Base-by-base conservation (phyloP, 257 asterid genomes). In the Rauvolfia tetraphylla region DNA sequence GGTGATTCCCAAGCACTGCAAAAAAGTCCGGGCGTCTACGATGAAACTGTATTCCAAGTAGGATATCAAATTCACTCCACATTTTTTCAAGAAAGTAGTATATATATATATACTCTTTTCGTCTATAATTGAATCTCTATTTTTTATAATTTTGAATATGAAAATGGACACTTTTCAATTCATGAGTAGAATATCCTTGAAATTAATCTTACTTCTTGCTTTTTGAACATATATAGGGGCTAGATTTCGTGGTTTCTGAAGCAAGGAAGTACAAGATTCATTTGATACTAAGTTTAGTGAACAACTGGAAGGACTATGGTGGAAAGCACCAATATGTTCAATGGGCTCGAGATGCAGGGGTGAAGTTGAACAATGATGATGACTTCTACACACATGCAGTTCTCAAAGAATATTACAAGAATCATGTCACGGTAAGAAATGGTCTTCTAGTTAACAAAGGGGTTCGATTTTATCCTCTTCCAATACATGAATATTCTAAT, bases 331-430 rank as follows among this genome's bases (percentile, higher is more conserved):
- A 90, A 46, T 91, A 91, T 70, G 89, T 63, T 13, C 53, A 84
- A 48, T 91, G 97, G 97, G 97, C 88, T 15, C 78, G 73, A 73
- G 84, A 78, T 71, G 88, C 92, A 20, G 98, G 96, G 54, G 85
- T 42, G 0, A 76, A 72, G 5, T 54, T 89, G 4, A 78, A 56
- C 5, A 71, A 82, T 2, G 96, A 92, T 22, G 98, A 91, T 33
- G 96, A 91, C 72, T 92, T 92, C 81, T 92, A 89, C 77, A 93
- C 97, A 2, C 80, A 93, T 82, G 83, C 89, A 0, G 61, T 84
- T 27, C 56, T 83, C 61, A 93, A 78, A 79, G 84, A 53, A 66
- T 93, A 93, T 74, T 93, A 87, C 90, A 91, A 85, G 84, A 81
- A 89, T 79, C 98, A 93, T 81, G 58, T 93, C 42, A 83, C 54